A percentile compares a stretch with the other conserved stretches of the same genome.
Conservation (phyloP, 2,329 filamentous ascomycete species). For the Periconia digitata region DNA sequence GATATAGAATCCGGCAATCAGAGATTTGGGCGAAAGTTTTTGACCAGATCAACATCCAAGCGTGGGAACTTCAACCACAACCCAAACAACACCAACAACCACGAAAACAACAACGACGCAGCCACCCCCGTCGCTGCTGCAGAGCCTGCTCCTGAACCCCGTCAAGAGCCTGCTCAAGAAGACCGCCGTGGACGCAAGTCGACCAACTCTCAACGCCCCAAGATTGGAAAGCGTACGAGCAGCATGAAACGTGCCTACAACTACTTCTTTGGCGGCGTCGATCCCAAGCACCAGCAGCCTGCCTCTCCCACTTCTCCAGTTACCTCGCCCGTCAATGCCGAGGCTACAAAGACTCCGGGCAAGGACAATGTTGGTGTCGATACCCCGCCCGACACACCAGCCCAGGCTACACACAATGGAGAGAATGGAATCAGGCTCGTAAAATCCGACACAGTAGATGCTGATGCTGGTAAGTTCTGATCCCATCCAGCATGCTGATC, state of each 20-base stretch:
- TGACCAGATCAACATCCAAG: constrained; percentile 19
- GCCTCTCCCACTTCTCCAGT: constrained; percentile 30
- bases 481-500: too few species aligned
- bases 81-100: constrained; percentile 29
- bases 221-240: constrained; percentile 39
- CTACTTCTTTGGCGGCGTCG: constrained; percentile 40
- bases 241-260: constrained; percentile 45
- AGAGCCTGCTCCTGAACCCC: constrained; percentile 9
- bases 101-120: constrained; percentile 26
- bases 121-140: constrained; percentile 33
- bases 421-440: constrained; percentile 15
- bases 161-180: constrained; percentile 22
- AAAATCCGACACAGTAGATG: constrained; percentile 10
- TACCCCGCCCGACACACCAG: constrained; percentile 38
- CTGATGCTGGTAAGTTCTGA: constrained; percentile 6
- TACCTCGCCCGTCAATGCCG: constrained; percentile 21
- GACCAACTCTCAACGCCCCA: constrained; percentile 31
- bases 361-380: constrained; percentile 28
- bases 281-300: constrained; percentile 18
- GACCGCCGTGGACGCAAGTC: constrained; percentile 38
- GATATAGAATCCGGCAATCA: constrained; percentile 42
- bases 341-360: constrained; percentile 16
- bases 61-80: constrained; percentile 24
- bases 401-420: constrained; percentile 11
- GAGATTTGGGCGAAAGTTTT: constrained; percentile 39